Conservation (phyloP, 176 grass and related monocot species). For the Elaeis guineensis region DNA sequence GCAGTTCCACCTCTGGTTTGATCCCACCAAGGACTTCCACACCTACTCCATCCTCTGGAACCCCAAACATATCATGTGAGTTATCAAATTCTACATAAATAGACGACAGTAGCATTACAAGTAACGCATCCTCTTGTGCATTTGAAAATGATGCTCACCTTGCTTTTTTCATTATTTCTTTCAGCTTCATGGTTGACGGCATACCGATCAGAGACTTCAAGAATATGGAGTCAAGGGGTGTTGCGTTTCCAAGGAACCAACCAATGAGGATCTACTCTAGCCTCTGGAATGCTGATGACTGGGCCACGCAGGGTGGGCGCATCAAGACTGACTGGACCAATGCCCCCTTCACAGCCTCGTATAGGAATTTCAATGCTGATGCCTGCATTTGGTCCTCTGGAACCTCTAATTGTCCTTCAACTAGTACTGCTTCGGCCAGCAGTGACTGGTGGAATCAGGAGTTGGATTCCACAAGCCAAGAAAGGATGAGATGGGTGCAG, state of each 20-base stretch:
- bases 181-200: conserved; percentile 88
- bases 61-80: conserved; percentile 78
- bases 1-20: conserved; percentile 88
- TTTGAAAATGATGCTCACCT: too few species aligned
- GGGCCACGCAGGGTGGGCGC: conserved; percentile 71
- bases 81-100: not conserved
- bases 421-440: conserved; percentile 2
- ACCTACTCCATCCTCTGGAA: conserved; percentile 94
- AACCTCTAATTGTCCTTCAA: conserved; percentile 6
- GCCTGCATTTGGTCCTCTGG: conserved; percentile 47
- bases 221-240: conserved; percentile 58
- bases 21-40: conserved; percentile 81
- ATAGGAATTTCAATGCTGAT: conserved; percentile 44
- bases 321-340: conserved; percentile 82
- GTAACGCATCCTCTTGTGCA: too few species aligned
- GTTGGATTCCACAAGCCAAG: conserved; percentile 52
- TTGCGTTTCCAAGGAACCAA: conserved; percentile 81
- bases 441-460: conserved; percentile 78
- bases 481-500: conserved; percentile 71
- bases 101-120: too few species aligned
- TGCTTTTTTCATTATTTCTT: not conserved
- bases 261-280: conserved; percentile 85
- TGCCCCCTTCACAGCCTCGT: conserved; percentile 60
- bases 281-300: conserved; percentile 91
- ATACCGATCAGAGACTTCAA: conserved; percentile 68